phyloP scores from a whole-genome alignment of 2,329 filamentous ascomycete genomes.

The Neocucurbitaria cava region DNA sequence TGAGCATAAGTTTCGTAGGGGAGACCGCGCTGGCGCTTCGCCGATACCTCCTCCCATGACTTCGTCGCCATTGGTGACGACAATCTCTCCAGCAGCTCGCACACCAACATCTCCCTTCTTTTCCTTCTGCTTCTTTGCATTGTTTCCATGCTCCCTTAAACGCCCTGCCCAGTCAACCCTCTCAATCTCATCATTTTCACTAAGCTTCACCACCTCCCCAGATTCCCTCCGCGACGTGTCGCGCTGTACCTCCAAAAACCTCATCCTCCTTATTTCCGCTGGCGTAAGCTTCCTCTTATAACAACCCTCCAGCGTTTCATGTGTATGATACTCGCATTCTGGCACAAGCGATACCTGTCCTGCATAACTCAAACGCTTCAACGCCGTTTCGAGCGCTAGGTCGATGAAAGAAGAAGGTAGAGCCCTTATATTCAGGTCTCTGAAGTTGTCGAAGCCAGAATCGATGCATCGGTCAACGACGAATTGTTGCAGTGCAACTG shows the following conservation, averaged over 20 bases:
- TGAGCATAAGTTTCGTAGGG: no score
- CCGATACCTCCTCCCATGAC: neutral
- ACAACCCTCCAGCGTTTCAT: conserved; percentile 6
- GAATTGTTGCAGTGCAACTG: conserved; percentile 13
- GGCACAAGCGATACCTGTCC: neutral
- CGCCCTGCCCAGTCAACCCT: neutral
- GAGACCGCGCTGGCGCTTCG: no score
- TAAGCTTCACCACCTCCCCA: neutral
- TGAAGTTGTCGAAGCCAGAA: neutral
- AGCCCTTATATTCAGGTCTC: neutral
- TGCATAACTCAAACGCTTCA: neutral
- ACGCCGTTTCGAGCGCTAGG: conserved; percentile 8
- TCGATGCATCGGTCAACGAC: conserved; percentile 20
- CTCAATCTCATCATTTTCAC: neutral
- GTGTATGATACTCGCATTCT: conserved; percentile 18
- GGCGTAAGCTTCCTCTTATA: conserved; percentile 4
- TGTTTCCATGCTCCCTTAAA: neutral
- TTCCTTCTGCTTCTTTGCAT: neutral
- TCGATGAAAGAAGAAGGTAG: conserved; percentile 5
- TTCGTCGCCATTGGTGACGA: neutral
- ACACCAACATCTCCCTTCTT: neutral
- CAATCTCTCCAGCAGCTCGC: neutral
- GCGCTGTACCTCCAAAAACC: neutral
- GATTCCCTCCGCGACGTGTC: neutral
- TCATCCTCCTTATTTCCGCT: neutral